Evolutionary conservation across 805 yeast species (phyloP).

Genomic region (Cyberlindnera samutprakarnensis): DNA sequence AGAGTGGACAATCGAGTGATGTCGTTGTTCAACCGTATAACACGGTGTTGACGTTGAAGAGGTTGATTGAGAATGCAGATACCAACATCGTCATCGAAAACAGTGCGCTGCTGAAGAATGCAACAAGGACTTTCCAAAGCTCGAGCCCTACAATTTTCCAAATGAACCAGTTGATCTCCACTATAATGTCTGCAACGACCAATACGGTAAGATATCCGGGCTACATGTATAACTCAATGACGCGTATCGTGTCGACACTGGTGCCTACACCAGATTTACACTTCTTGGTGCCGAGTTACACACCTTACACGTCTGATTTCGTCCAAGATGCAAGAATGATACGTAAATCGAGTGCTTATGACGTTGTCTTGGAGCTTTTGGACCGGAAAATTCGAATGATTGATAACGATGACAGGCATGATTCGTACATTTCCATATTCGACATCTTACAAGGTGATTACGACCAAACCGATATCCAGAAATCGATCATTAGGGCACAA

Average conservation of each 20-base stretch:
- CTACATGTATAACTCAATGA: conserved; percentile 79
- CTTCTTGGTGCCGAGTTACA: conserved; percentile 62
- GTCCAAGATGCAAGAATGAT: conserved; percentile 52
- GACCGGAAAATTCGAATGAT: conserved; percentile 77
- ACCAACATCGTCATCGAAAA: conserved; percentile 88
- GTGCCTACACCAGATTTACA: conserved; percentile 84
- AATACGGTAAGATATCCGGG: conserved; percentile 89
- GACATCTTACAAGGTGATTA: conserved; percentile 58
- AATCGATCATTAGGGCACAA: conserved; percentile 56
- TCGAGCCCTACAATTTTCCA: conserved; percentile 64
- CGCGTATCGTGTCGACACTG: conserved; percentile 72
- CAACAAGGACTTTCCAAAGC: conserved; percentile 51
- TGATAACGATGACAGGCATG: conserved; percentile 33
- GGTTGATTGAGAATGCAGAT: conserved; percentile 81
- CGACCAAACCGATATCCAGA: conserved; percentile 66
- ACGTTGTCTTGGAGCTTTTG: conserved; percentile 72
- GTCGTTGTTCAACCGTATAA: conserved; percentile 99
- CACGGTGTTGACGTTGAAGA: conserved; percentile 69
- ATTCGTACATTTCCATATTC: conserved; percentile 59
- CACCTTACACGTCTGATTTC: conserved; percentile 70
- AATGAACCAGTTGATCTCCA: conserved; percentile 78
- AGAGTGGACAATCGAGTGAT: conserved; percentile 72
- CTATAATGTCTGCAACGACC: conserved; percentile 77
- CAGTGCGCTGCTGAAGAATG: conserved; percentile 69
- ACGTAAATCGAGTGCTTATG: conserved; percentile 72